Conservation (phyloP, 2,329 filamentous ascomycete species). For the Monosporascus sp. region DNA sequence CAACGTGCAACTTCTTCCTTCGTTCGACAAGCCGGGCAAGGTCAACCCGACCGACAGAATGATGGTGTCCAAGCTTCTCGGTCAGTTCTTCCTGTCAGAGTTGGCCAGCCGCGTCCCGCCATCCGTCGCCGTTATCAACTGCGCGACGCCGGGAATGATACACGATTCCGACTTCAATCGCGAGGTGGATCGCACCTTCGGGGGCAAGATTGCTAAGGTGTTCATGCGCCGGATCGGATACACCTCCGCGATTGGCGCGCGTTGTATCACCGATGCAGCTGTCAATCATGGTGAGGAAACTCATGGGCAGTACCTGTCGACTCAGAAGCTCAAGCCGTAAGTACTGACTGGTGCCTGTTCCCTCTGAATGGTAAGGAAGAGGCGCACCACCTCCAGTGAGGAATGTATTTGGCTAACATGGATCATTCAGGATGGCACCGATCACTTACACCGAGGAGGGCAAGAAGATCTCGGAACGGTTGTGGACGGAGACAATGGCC, state of each 20-base stretch:
- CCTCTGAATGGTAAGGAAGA: too few species aligned
- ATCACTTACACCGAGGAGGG: neutral
- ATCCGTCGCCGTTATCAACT: neutral
- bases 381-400: neutral
- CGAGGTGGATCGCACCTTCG: neutral
- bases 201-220: neutral
- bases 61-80: constrained; percentile 14
- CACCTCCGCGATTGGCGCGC: neutral
- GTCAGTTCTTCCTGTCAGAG: constrained; percentile 20
- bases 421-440: neutral
- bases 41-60: neutral
- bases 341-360: too few species aligned
- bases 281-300: neutral
- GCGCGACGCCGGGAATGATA: neutral
- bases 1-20: neutral
- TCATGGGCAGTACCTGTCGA: constrained; percentile 1
- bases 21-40: neutral
- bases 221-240: too few species aligned
- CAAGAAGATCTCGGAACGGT: neutral
- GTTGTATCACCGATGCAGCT: neutral
- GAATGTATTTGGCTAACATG: neutral
- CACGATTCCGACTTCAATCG: neutral
- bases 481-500: neutral
- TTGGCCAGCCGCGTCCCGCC: constrained; percentile 15
- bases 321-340: too few species aligned